A percentile compares a stretch with the other conserved stretches of the same genome.
phyloP scores from a whole-genome alignment of 2,329 filamentous ascomycete species.

The Shiraia sp. region DNA sequence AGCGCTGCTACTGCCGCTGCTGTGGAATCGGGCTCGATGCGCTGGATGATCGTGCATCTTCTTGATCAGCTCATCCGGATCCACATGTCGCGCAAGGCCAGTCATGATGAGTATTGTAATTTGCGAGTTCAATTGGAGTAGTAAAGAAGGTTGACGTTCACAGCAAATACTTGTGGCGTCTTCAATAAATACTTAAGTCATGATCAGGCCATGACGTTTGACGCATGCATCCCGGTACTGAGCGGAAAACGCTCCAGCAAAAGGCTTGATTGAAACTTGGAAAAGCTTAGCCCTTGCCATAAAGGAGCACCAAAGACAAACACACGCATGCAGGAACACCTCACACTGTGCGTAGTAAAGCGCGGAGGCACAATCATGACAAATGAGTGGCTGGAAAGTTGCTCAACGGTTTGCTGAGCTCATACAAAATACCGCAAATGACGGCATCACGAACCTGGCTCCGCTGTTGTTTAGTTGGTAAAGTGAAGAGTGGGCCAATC shows the following conservation, averaged over 20 bases:
- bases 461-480: too few relatives aligned
- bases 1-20: slow-evolving; percentile 30
- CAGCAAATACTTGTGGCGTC: neutral
- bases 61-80: slow-evolving; percentile 58
- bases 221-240: neutral
- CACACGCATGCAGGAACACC: too few relatives aligned
- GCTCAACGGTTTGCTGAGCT: too few relatives aligned
- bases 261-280: slow-evolving; percentile 37
- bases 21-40: slow-evolving; percentile 45
- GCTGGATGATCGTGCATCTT: slow-evolving; percentile 54
- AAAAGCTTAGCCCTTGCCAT: slow-evolving; percentile 25
- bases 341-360: too few relatives aligned
- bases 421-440: too few relatives aligned
- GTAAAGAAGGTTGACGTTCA: neutral
- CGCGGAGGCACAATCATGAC: too few relatives aligned
- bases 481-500: too few relatives aligned
- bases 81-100: slow-evolving; percentile 55
- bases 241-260: slow-evolving; percentile 3
- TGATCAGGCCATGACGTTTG: slow-evolving; percentile 14
- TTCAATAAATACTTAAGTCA: neutral
- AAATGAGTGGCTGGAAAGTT: too few relatives aligned
- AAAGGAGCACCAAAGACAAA: too few relatives aligned
- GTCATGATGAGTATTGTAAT: slow-evolving; percentile 46
- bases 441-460: too few relatives aligned
- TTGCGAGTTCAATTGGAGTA: neutral